phyloP scores from a whole-genome alignment of 306 rosid species.

The Alnus glutinosa region DNA sequence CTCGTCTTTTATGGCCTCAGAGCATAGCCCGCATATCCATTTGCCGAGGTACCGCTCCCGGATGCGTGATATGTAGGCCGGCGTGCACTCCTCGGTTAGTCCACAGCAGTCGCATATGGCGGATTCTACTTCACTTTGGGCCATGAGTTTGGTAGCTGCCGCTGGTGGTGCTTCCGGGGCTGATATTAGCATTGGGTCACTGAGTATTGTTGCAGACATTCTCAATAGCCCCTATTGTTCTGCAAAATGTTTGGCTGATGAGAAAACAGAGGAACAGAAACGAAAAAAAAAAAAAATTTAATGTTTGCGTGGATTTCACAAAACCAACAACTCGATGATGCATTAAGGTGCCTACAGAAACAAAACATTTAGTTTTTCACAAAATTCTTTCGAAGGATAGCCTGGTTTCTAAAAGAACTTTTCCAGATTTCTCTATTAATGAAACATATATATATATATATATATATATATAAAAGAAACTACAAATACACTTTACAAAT shows the following conservation, averaged over 20 bases:
- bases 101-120: constrained; percentile 92
- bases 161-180: constrained; percentile 57
- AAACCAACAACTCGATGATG: constrained; percentile 1
- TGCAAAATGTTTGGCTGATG: neutral
- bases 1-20: constrained; percentile 89
- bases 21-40: constrained; percentile 93
- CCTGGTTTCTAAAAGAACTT: constrained; percentile 6
- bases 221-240: constrained; percentile 50
- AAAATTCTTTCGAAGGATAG: constrained; percentile 4
- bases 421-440: neutral
- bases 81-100: constrained; percentile 89
- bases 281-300: neutral
- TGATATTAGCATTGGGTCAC: constrained; percentile 62
- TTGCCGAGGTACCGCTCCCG: constrained; percentile 67
- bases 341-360: neutral
- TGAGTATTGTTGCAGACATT: constrained; percentile 69
- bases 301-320: constrained; percentile 6
- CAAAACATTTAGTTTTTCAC: neutral
- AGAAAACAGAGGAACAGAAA: neutral
- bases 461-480: neutral
- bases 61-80: constrained; percentile 68
- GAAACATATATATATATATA: neutral
- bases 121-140: constrained; percentile 63
- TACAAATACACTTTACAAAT: neutral
- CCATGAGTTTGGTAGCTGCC: constrained; percentile 33